phyloP scores from a whole-genome alignment of 306 rosid species.

The Trifolium dubium region DNA sequence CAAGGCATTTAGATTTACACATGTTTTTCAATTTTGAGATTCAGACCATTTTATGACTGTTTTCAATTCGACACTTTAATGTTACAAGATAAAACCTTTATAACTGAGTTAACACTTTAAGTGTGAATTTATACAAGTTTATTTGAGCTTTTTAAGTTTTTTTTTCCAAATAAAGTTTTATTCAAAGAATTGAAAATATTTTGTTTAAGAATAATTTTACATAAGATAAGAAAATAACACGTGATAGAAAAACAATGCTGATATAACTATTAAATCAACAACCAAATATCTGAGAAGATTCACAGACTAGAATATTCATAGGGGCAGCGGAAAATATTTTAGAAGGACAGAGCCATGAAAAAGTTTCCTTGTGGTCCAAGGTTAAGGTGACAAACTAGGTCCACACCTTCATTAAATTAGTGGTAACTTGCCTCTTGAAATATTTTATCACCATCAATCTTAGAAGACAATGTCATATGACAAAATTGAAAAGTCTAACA shows the following conservation, averaged over 20 bases:
- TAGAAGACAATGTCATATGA: background rate
- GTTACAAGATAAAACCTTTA: too few species aligned
- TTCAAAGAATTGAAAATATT: too few species aligned
- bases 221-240: too few species aligned
- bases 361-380: background rate
- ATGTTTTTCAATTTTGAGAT: too few species aligned
- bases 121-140: background rate
- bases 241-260: background rate
- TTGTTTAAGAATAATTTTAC: background rate
- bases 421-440: background rate
- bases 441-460: background rate
- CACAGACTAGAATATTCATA: slow-evolving; percentile 6
- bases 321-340: background rate
- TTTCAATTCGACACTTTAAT: background rate
- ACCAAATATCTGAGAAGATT: too few species aligned
- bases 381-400: background rate
- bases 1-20: too few species aligned
- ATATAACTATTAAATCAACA: too few species aligned
- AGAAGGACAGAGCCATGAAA: slow-evolving; percentile 1
- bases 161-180: background rate
- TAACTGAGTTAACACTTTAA: too few species aligned
- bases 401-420: slow-evolving; percentile 15
- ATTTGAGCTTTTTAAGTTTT: background rate
- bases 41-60: too few species aligned
- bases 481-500: background rate